Evolutionary conservation across 2,329 filamentous ascomycete species (phyloP), one percentile per base, ranked within the genome.

Genomic region (Blumeriella jaapii): DNA sequence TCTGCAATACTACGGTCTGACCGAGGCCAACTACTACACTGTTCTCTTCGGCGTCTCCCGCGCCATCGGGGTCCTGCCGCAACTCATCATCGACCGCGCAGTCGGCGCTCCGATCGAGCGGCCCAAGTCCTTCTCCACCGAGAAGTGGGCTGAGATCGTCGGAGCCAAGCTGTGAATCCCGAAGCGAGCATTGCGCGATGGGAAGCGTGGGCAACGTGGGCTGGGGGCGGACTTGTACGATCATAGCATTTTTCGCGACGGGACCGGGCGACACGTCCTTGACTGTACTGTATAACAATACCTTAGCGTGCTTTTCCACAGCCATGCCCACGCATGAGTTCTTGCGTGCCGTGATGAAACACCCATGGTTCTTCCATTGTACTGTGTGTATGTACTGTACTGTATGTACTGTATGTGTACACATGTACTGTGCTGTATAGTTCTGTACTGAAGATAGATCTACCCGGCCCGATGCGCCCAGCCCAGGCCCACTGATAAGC

Each of bases 21-120:
- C 83, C 47, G 89, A 98, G 75, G 82, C 91, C 66, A 96, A 79
- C 81, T 98, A 93, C 81, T 98, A 98, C 83, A 98, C 91, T 46
- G 91, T 98, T 46, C 82, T 98, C 60, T 98, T 98, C 65, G 91
- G 91, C 77, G 91, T 98, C 28, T 94, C 87, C 53, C 84, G 91
- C 61, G 91, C 91, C 53, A 84, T 98, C 56, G 91, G 91, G 78
- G 91, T 98, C 52, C 82, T 98, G 58, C 91, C 91, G 56, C 91
- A 98, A 76, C 77, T 98, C 62, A 98, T 98, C 74, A 95, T 98
- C 59, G 91, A 98, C 77, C 89, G 91, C 61, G 91, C 89, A 53
- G 74, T 95, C 51, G 91, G 91, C 61, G 83, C 86, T 53, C 91
- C 91, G 53, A 98, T 98, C 57, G 91, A 98, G 80, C 75, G 91